Base-by-base conservation (phyloP, 192 early-diverging fungal genomes). In the Coemansia sp. region DNA sequence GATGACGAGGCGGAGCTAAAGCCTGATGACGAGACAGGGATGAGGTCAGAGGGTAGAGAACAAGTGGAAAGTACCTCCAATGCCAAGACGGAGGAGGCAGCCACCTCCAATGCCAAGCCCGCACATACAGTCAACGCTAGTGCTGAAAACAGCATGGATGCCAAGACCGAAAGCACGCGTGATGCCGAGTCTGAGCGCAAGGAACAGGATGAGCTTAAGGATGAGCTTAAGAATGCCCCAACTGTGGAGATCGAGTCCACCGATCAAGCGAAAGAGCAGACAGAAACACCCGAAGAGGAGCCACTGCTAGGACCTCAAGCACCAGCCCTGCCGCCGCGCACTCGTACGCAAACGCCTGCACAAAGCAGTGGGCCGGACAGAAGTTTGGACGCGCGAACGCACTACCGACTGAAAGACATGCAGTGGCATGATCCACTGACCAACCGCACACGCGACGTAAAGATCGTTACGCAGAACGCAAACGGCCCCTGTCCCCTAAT, bases 401-500 rank as follows among this genome's bases (percentile, higher is more conserved):
- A 64, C 63, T 91, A 94, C 76, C 83, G 86, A 18, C 76, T 94
- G 4, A 94, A 94, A 66, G 81, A 84, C 14, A 83, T 94, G 47
- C 81, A 79, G 58, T 91, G 87, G 87, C 64, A 70, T 34, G 86
- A 87, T 60, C 63, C 75, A 12, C 48, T 49, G 17, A 84, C 84
- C 5, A 63, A 78, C 5, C 37, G 74, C n/a, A 55, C 67, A 53
- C 72, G 79, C 53, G 63, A 76, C 5, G 79, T 92, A 25, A 84
- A 86, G 58, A 91, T 96, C 46, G 86, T 92, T 36, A 94, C 94
- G 5, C 95, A 97, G 78, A 95, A 94, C 78, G 87, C 86, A 56
- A 97, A 97, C 70, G 95, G 95, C 0, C 95, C 95, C 0, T 97
- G 95, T 70, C 95, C 95, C 15, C 66, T 97, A 38, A 73, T 95